Base-by-base conservation (phyloP, 257 asterid genomes). In the Nicotiana otophora region DNA sequence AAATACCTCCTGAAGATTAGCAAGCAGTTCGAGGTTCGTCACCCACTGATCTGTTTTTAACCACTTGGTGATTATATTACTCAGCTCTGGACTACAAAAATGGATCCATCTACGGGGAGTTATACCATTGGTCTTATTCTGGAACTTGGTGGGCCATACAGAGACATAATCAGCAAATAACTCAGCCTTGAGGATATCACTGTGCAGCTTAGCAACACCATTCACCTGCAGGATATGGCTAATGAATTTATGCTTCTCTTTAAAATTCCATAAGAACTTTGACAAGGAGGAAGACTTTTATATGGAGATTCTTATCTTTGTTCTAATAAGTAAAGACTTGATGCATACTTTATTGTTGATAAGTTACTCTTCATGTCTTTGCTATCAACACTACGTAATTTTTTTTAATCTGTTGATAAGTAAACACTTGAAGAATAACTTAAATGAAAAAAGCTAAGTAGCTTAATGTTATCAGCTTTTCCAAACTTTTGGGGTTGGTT, bases 61-160 rank as follows among this genome's bases (percentile, higher is more conserved):
- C 99, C 99, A 96, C 89, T 94, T 96, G 91, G 97, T 94, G 89
- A 96, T 93, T 84, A 93, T 94, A n/a, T 85, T 79, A 90, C 98
- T 94, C 63, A 96, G 98, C 90, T 92, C 96, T 5, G 98, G 99
- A 84, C 91, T 96, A 91, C 99, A 96, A 82, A 94, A 96, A 76
- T 81, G 89, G 82, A 96, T 94, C 99, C 99, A 96, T 46, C 99
- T 93, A 11, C 99, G 98, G 42, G 99, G 99, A 84, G 99, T 96
- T 84, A 96, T 94, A 70, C 99, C 98, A 79, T 96, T 96, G 85
- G 99, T 96, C 88, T 96, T 94, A 92, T 96, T 96, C 81, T 96
- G 99, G 88, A 94, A 96, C 84, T 96, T 96, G 85, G 90, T 64
- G 55, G 98, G 98, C 99, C 99, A 96, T 80, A 96, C 82, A 55